Base-by-base conservation (phyloP, 441 rosid species). In the Theobroma grandiflorum region DNA sequence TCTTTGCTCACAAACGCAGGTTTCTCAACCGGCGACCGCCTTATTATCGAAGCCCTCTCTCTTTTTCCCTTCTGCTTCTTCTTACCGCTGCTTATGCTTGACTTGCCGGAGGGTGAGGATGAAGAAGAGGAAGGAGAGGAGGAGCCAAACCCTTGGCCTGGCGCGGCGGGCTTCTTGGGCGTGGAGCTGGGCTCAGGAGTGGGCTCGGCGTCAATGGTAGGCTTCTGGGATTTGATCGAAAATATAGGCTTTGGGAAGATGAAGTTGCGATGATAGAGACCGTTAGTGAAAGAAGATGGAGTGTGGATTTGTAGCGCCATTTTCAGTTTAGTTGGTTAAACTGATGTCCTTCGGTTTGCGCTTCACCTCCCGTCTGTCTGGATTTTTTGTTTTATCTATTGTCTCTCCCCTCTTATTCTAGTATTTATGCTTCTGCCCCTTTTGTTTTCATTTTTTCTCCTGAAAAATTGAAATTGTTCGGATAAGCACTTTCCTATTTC, bases 231-330 rank as follows among this genome's bases (percentile, higher is more conserved):
- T 76, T 53, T 82, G 82, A 87, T 59, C 70, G 76, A 55, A 82
- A 90, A 58, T 33, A 58, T 88, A 68, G 81, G 82, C 47, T 81
- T 85, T 53, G 83, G 67, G 80, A 62, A 45, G 64, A 63, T 38
- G n/a, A 37, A 75, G 85, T 78, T 15, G 76, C 61, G 87, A 72
- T 77, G 88, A 80, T 77, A 73, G 45, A 86, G 87, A 75, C 82
- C 80, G 22, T 71, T 3, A 45, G 85, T 14, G 82, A 87, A 83
- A 73, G 72, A 74, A 55, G 79, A 81, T 4, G 87, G 82, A 14
- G 88, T 53, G 82, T 82, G 78, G 86, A 90, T 72, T 78, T 83
- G 93, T 75, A 90, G 90, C 93, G 95, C 94, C 99, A 94, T 92
- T 88, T 88, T 83, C 81, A 45, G 84, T 78, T 85, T 78, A 65